Evolutionary conservation across 73 alveolate genomes (phyloP), one percentile per base, ranked within the genome.

Genomic region (Tetrahymena elliotti): DNA sequence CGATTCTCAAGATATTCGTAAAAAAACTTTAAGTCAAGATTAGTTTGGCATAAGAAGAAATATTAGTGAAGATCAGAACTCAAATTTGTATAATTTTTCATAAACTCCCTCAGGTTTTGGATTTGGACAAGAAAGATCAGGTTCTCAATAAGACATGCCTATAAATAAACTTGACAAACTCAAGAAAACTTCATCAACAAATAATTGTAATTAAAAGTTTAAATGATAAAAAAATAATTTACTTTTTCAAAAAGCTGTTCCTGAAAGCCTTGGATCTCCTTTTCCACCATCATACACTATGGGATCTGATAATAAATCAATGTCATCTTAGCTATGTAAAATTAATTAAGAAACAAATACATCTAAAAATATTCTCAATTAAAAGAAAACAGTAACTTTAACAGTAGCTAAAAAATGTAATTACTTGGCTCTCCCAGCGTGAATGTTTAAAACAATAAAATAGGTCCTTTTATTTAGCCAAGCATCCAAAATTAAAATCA

Each of bases 141-240:
- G 83, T 93, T 52, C 93, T 84, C 52, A 37, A 34, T 34, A 94
- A 33, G 96, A 94, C 35, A 94, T 94, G 96, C 96, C 96, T 33
- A 53, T 94, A 10, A 94, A 94, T 33, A 94, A 94, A 37, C 54
- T 94, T 24, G 33, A 94, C 35, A 47, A 94, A 92, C 47, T 94
- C 24, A 94, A 94, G 93, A 94, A 88, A 38, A 94, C 96, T 88
- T 95, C 96, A 31, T 94, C 93, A 94, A 34, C 38, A 37, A 31
- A 84, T 53, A 47, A 33, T 40, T 88, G 96, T 68, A 68, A 7
- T 6, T 68, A 18, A 22, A 27, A 27, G 6, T 24, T n/a, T 11
- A 68, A 27, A 22, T n/a, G 36, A 27, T 16, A 27, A 24, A 2
- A 9, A 68, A 22, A n/a, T 18, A n/a, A 6, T 6, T 6, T n/a